phyloP scores from a whole-genome alignment of 768 basidiomycete species.

The Rhizopogon rudus region DNA sequence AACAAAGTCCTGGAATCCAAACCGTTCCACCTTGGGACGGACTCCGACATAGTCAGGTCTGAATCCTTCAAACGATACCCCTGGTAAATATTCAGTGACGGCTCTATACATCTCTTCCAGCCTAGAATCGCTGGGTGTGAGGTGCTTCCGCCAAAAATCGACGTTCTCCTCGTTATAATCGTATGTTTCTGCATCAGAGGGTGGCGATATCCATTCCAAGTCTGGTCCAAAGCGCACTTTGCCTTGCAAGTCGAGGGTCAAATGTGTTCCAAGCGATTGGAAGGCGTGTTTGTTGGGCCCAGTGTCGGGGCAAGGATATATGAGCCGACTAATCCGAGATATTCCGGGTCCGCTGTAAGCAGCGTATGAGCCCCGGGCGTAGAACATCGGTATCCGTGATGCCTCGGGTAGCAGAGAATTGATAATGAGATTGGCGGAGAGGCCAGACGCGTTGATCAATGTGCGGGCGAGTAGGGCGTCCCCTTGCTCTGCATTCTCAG shows the following conservation, averaged over 20 bases:
- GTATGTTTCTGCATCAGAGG: constrained; percentile 23
- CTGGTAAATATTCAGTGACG: constrained; percentile 71
- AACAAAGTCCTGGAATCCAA: constrained; percentile 84
- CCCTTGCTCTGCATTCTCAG: constrained; percentile 40
- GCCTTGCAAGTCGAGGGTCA: constrained; percentile 81
- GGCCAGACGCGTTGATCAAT: constrained; percentile 79
- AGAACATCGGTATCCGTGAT: constrained; percentile 67
- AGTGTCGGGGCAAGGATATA: constrained; percentile 87
- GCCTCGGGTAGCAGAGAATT: constrained; percentile 61
- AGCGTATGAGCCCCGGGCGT: constrained; percentile 82
- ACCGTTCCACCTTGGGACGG: constrained; percentile 81
- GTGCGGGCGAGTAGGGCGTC: constrained; percentile 71
- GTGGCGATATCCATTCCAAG: constrained; percentile 77
- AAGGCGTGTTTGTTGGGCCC: constrained; percentile 58
- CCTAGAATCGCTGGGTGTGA: constrained; percentile 59
- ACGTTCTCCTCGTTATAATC: constrained; percentile 37
- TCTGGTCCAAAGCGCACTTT: constrained; percentile 92
- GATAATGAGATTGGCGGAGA: constrained; percentile 65
- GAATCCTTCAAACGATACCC: constrained; percentile 52
- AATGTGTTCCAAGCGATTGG: constrained; percentile 87
- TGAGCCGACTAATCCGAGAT: constrained; percentile 60
- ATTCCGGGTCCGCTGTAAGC: constrained; percentile 81
- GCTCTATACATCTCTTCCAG: constrained; percentile 63
- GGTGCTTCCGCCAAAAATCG: constrained; percentile 73
- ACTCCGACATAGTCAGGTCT: constrained; percentile 82